Percentiles rank a stretch among this genome's conserved stretches.
Conservation (phyloP, 129 eudicot genomes). For the Lonicera japonica region DNA sequence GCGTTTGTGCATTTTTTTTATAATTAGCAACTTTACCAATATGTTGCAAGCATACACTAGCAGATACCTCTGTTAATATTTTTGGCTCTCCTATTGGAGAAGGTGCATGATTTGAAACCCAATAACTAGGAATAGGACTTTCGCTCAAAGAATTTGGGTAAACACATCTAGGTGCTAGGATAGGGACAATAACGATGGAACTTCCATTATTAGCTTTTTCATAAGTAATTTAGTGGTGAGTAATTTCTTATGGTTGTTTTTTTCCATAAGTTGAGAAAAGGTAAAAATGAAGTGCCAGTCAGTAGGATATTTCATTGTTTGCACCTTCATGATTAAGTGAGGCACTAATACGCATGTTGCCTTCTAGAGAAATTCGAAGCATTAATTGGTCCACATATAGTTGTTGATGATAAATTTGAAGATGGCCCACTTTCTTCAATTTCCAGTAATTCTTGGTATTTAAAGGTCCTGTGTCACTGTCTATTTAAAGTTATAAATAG, state of each 20-base stretch:
- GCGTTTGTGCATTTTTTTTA: too few species aligned
- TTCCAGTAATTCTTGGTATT: not conserved
- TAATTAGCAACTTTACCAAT: too few species aligned
- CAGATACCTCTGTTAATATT: not conserved
- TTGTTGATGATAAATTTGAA: not conserved
- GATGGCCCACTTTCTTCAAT: not conserved
- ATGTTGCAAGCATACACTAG: not conserved
- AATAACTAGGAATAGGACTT: not conserved
- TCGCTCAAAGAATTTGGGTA: not conserved
- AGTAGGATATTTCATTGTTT: too few species aligned
- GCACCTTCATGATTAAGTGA: not conserved
- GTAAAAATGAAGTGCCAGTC: not conserved
- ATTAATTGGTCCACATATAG: not conserved
- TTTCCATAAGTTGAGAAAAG: not conserved
- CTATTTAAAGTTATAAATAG: too few species aligned
- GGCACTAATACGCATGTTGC: not conserved
- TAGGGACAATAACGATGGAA: not conserved
- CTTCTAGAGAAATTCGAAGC: not conserved
- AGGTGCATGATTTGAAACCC: not conserved
- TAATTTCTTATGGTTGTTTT: not conserved
- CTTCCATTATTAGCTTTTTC: not conserved
- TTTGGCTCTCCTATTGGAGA: too few species aligned
- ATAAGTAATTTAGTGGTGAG: not conserved
- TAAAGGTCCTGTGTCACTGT: not conserved
- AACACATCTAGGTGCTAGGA: not conserved